Percentiles rank a stretch among this genome's conserved stretches.
Evolutionary conservation across 345 rosid genomes (phyloP).

Genomic region (Hirschfeldia incana): DNA sequence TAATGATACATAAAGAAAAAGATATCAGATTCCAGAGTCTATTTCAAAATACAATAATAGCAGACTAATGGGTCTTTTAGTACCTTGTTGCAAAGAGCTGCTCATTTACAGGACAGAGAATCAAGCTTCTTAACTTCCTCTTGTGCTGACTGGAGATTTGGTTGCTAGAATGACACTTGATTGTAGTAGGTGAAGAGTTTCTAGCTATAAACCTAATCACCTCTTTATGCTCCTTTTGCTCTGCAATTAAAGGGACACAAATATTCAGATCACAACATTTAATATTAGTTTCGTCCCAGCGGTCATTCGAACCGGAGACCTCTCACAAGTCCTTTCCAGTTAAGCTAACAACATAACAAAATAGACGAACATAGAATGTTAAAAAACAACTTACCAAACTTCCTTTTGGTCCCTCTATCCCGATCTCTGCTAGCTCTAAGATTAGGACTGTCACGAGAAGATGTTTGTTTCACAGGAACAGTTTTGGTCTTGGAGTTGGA

Average conservation of each 20-base stretch:
- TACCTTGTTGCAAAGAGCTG: constrained; percentile 88
- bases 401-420: constrained; percentile 67
- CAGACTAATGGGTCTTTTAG: not conserved
- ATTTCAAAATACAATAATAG: not conserved
- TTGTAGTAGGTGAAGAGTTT: constrained; percentile 51
- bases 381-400: constrained; percentile 49
- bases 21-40: constrained; percentile 30
- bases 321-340: not conserved
- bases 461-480: constrained; percentile 37
- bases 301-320: not conserved
- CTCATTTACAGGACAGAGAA: constrained; percentile 70
- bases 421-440: constrained; percentile 40
- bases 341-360: not conserved
- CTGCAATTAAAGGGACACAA: constrained; percentile 44
- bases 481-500: constrained; percentile 36
- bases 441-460: constrained; percentile 35
- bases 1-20: constrained; percentile 25
- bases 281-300: too few relatives aligned
- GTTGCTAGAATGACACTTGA: constrained; percentile 59
- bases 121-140: constrained; percentile 86
- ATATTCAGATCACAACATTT: not conserved
- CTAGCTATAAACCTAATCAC: constrained; percentile 64
- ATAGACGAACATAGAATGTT: not conserved
- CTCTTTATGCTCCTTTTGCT: constrained; percentile 71
- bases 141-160: constrained; percentile 87